phyloP scores from a whole-genome alignment of 1,139 yeast species.

The Wickerhamomyces sp. region DNA sequence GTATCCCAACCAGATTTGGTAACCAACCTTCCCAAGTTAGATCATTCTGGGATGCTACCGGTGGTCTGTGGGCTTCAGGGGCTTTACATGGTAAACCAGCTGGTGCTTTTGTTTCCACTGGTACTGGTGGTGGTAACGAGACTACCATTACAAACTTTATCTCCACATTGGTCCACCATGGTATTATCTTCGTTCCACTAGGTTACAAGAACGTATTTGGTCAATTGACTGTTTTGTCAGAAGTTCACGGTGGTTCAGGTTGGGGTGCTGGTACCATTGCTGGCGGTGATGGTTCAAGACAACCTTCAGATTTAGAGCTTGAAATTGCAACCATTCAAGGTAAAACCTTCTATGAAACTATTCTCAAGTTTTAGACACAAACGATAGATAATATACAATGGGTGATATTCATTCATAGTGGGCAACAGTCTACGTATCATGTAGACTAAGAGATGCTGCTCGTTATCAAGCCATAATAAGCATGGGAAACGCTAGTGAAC shows the following conservation, averaged over 20 bases:
- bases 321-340: slow-evolving; percentile 58
- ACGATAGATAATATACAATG: too few relatives aligned
- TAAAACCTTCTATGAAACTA: slow-evolving; percentile 32
- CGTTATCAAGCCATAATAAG: too few relatives aligned
- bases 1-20: slow-evolving; percentile 82
- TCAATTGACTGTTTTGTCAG: slow-evolving; percentile 50
- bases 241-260: slow-evolving; percentile 76
- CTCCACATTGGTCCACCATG: slow-evolving; percentile 70
- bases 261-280: slow-evolving; percentile 88
- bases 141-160: slow-evolving; percentile 56
- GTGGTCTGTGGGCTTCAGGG: slow-evolving; percentile 77
- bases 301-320: slow-evolving; percentile 58
- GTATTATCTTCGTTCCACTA: slow-evolving; percentile 71
- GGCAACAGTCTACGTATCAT: too few relatives aligned
- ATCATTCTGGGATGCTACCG: slow-evolving; percentile 77
- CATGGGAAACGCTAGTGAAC: too few relatives aligned
- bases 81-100: slow-evolving; percentile 70
- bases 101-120: slow-evolving; percentile 72
- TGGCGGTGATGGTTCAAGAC: slow-evolving; percentile 72
- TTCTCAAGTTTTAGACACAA: slow-evolving; percentile 8
- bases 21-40: slow-evolving; percentile 76
- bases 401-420: too few relatives aligned
- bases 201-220: slow-evolving; percentile 65
- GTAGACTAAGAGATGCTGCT: too few relatives aligned
- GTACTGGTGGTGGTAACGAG: slow-evolving; percentile 85